Percentiles rank a stretch among this genome's conserved stretches.
phyloP scores from a whole-genome alignment of 1,139 yeast species.

The Citeromyces hawaiiensis region DNA sequence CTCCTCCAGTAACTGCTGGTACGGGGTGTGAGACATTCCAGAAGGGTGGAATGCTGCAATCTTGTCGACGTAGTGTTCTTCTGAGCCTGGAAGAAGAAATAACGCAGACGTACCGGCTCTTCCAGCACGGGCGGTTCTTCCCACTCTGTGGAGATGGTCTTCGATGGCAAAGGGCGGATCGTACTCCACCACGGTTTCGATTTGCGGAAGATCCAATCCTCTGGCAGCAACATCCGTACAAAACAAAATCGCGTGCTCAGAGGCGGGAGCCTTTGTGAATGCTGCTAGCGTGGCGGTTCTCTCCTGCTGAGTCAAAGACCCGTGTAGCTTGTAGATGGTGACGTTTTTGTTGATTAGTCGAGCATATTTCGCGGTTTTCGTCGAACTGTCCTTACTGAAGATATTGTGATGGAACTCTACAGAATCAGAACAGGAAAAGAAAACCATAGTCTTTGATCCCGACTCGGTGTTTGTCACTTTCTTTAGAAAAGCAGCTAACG shows the following conservation, averaged over 20 bases:
- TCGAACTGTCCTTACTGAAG: conserved; percentile 24
- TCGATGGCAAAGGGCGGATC: conserved; percentile 96
- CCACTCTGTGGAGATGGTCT: conserved; percentile 95
- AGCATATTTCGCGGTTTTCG: conserved; percentile 20
- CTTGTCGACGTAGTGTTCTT: conserved; percentile 65
- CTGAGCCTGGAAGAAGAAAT: conserved; percentile 77
- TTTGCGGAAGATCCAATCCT: conserved; percentile 93
- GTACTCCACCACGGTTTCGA: conserved; percentile 76
- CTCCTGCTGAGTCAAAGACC: conserved; percentile 87
- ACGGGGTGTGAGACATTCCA: conserved; percentile 33
- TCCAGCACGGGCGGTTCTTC: conserved; percentile 99
- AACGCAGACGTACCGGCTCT: conserved; percentile 57
- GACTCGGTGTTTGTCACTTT: conserved; percentile 22
- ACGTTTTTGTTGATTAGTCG: conserved; percentile 33
- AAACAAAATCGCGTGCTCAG: conserved; percentile 74
- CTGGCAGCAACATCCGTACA: conserved; percentile 97
- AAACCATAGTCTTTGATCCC: conserved; percentile 57
- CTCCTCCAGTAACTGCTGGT: conserved; percentile 36
- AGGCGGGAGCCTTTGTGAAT: conserved; percentile 86
- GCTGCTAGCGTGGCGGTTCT: conserved; percentile 84
- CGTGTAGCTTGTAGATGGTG: conserved; percentile 68
- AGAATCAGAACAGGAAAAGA: conserved; percentile 88
- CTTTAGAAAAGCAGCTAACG: conserved; percentile 56
- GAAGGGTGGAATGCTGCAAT: conserved; percentile 46
- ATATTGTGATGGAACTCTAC: conserved; percentile 83